phyloP scores from a whole-genome alignment of 1,284 basidiomycete genomes.

The Heliocybe sulcata region DNA sequence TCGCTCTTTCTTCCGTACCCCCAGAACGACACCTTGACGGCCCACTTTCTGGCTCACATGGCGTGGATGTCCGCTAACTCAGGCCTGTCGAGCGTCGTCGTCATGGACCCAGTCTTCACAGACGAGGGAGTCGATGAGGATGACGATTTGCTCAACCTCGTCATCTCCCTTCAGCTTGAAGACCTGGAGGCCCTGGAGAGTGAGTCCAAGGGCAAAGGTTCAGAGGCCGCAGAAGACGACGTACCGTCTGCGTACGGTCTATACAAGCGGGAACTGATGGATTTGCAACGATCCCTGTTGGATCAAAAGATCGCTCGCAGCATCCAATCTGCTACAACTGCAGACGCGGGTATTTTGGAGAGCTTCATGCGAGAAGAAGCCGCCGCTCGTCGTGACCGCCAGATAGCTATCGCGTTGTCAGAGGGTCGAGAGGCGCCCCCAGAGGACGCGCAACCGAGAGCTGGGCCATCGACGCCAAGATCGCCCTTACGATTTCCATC shows the following conservation, averaged over 20 bases:
- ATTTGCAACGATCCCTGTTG: constrained; percentile 22
- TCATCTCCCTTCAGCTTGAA: constrained; percentile 5
- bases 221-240: constrained; percentile 27
- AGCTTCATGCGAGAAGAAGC: constrained; percentile 21
- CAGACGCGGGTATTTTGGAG: constrained; percentile 18
- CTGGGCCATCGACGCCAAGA: background rate
- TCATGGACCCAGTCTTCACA: background rate
- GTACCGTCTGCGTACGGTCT: constrained; percentile 40
- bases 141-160: background rate
- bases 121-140: background rate
- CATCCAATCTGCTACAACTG: constrained; percentile 23
- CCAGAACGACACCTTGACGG: background rate
- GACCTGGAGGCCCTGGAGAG: constrained; percentile 16
- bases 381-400: constrained; percentile 25
- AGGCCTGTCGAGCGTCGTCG: background rate
- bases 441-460: constrained; percentile 9
- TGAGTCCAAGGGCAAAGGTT: constrained; percentile 31
- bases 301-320: constrained; percentile 32
- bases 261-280: constrained; percentile 31
- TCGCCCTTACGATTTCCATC: background rate
- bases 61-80: background rate
- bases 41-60: background rate
- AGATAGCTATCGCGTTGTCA: constrained; percentile 25
- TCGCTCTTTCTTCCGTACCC: too few species aligned
- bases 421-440: constrained; percentile 18